A percentile compares a stretch with the other conserved stretches of the same genome.
phyloP scores from a whole-genome alignment of 2,329 filamentous ascomycete species.

The Colletotrichum gloeosporioides region DNA sequence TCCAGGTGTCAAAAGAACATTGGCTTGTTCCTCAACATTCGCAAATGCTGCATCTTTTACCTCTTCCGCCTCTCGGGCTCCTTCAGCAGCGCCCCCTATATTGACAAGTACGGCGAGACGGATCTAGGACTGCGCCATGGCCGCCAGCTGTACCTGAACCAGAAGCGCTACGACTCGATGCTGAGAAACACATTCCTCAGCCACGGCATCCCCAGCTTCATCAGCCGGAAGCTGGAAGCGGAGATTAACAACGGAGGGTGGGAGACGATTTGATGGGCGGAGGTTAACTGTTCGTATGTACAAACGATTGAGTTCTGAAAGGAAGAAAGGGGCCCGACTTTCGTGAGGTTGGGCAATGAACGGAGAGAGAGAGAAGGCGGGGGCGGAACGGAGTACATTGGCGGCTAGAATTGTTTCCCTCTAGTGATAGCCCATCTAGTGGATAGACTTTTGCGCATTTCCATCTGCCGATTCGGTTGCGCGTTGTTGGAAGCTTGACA shows the following conservation, averaged over 20 bases:
- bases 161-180: conserved; percentile 90
- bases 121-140: conserved; percentile 89
- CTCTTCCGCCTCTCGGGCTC: conserved; percentile 82
- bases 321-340: background rate
- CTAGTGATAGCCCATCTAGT: background rate
- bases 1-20: conserved; percentile 84
- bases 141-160: conserved; percentile 89
- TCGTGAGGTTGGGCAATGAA: background rate
- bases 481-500: background rate
- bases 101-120: conserved; percentile 94
- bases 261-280: conserved; percentile 71
- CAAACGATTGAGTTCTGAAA: background rate
- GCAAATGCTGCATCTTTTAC: conserved; percentile 92
- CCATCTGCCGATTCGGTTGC: background rate
- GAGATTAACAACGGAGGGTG: conserved; percentile 98
- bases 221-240: conserved; percentile 87
- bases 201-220: conserved; percentile 86
- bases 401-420: background rate
- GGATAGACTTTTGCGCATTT: background rate
- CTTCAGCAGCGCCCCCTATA: conserved; percentile 87
- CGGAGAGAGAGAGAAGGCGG: background rate
- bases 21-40: conserved; percentile 95
- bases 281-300: background rate
- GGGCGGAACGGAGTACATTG: background rate
- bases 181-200: conserved; percentile 85